A percentile compares a stretch with the other conserved stretches of the same genome.
Conservation (phyloP, 2,329 filamentous ascomycete species). For the Geosmithia flava region DNA sequence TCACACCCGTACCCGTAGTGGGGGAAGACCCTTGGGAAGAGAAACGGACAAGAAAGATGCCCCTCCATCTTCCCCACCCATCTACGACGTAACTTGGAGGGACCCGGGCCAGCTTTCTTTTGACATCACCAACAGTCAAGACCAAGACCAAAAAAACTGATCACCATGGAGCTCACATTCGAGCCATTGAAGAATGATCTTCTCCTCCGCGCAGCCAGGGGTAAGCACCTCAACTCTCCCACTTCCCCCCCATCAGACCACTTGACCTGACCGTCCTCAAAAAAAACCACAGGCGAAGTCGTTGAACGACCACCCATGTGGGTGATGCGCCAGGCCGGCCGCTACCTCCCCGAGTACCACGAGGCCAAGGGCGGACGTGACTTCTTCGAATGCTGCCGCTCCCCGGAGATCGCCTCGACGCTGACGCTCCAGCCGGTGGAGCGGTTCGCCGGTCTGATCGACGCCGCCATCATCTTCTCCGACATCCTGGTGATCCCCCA, state of each 20-base stretch:
- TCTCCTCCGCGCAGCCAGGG: slow-evolving; percentile 78
- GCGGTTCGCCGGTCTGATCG: slow-evolving; percentile 78
- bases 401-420: slow-evolving; percentile 83
- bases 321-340: slow-evolving; percentile 98
- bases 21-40: neutral
- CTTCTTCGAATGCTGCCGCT: slow-evolving; percentile 96
- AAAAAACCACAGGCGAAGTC: slow-evolving; percentile 55
- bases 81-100: neutral
- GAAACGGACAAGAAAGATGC: neutral
- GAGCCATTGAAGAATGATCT: slow-evolving; percentile 86
- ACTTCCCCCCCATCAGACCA: neutral
- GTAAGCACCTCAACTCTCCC: slow-evolving; percentile 31
- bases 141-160: neutral
- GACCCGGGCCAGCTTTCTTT: neutral
- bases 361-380: slow-evolving; percentile 81
- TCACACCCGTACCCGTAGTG: no score
- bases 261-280: slow-evolving; percentile 4
- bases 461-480: slow-evolving; percentile 97
- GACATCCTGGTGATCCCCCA: slow-evolving; percentile 97
- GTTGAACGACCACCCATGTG: slow-evolving; percentile 92
- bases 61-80: neutral
- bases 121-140: neutral
- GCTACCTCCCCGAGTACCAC: slow-evolving; percentile 97
- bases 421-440: slow-evolving; percentile 92
- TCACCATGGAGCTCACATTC: slow-evolving; percentile 57